A percentile compares a stretch with the other conserved stretches of the same genome.
These are phyloP conservation scores for Cryphonectria radicalis DNA, from an alignment of 2,329 filamentous ascomycete species.

Conservation along the genomic window DNA sequence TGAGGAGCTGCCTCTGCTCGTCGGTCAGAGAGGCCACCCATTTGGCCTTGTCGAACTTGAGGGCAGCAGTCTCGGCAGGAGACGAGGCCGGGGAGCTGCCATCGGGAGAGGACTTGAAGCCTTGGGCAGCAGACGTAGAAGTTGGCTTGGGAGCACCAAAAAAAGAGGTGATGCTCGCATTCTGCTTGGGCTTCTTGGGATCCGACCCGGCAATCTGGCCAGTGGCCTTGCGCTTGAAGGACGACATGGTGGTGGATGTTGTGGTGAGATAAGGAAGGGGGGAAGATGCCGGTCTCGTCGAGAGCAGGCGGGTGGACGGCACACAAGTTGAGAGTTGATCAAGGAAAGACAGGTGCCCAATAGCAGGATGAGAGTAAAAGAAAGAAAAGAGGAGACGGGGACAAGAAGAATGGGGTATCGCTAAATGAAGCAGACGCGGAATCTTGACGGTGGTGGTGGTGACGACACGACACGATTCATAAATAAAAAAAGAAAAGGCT, in stretches of 20 bases:
- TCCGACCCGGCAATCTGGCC: slow-evolving; percentile 52
- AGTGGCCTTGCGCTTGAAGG: slow-evolving; percentile 70
- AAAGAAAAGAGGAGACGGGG: background rate
- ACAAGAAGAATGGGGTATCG: slow-evolving; percentile 13
- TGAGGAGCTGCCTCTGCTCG: slow-evolving; percentile 81
- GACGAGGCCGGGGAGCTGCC: slow-evolving; percentile 31
- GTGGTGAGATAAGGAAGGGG: slow-evolving; percentile 25
- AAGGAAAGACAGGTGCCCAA: slow-evolving; percentile 1
- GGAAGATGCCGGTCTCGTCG: background rate
- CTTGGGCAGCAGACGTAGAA: slow-evolving; percentile 34
- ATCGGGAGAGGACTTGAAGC: slow-evolving; percentile 23
- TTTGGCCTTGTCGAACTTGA: slow-evolving; percentile 83
- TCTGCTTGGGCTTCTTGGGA: slow-evolving; percentile 72
- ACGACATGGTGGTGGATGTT: slow-evolving; percentile 48
- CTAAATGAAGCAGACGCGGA: slow-evolving; percentile 19
- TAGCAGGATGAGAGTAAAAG: background rate
- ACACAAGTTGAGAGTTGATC: background rate
- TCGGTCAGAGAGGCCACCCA: slow-evolving; percentile 81
- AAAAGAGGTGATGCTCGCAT: slow-evolving; percentile 86
- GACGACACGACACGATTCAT: slow-evolving; percentile 11
- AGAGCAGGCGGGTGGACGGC: background rate
- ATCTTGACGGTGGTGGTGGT: slow-evolving; percentile 21
- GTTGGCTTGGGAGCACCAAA: slow-evolving; percentile 71
- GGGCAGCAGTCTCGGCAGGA: slow-evolving; percentile 38
- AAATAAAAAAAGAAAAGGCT: slow-evolving; percentile 1